Evolutionary conservation across 208 protist genomes (phyloP), one percentile per base, ranked within the genome.

Genomic region (Tetramitus jugosus): DNA sequence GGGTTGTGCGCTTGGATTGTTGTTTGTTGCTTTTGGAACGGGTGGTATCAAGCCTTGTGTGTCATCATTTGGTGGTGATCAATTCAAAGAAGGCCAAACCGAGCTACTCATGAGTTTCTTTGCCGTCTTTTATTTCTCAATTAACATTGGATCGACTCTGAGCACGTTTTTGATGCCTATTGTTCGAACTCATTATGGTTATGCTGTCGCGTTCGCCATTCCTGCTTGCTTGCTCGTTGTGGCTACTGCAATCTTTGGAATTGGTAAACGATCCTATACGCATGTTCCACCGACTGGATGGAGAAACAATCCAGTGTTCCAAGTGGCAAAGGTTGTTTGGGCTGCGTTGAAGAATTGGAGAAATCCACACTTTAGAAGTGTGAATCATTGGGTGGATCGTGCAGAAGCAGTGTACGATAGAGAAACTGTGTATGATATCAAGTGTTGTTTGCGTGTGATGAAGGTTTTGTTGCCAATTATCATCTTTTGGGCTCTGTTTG

Each of bases 31-130:
- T 2, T 17, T 91, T 31, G 85, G 86, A 60, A 91, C 86, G 20
- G 87, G 87, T 35, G 87, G 87, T 52, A 90, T 89, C 40, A 90
- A 90, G 64, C 56, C 76, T 8, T 84, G 76, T 43, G 75, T 64
- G 29, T 37, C 4, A 8, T 61, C 83, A 31, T 85, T 90, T 60
- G 80, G 84, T 65, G 87, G 83, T 56, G 87, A 90, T 60, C 87
- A 90, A 80, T 82, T 90, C 39, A 49, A 64, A 29, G 37, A 45
- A 35, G 52, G 62, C 60, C 72, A 87, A 77, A 45, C 42, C n/a
- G 61, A 56, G 43, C 52, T 84, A 61, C 10, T 86, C 29, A 31
- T 60, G 29, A 79, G 42, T 7, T 74, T 89, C 7, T 90, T 90
- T 61, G 40, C 81, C 4, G 62, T 87, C 1, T 91, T 90, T 75